These are phyloP conservation scores for Penicillium samsonianum DNA, from an alignment of 495 filamentous ascomycete genomes.

Conservation along the genomic window DNA sequence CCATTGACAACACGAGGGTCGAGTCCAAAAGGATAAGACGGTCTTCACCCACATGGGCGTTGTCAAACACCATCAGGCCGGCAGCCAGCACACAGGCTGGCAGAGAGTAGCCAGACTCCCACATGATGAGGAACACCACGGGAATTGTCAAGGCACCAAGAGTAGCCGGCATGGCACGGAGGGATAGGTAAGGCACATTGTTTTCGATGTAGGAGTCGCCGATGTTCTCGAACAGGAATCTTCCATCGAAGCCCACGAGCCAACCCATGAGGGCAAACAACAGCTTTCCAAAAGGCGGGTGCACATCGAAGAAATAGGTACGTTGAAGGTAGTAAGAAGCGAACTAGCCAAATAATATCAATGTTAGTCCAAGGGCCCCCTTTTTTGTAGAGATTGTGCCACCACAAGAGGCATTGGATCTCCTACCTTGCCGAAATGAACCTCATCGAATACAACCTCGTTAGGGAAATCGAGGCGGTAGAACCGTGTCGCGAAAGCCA, in stretches of 20 bases:
- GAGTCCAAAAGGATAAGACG: constrained; percentile 93
- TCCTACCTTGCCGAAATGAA: constrained; percentile 97
- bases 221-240: constrained; percentile 98
- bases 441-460: constrained; percentile 98
- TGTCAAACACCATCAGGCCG: constrained; percentile 90
- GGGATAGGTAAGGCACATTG: constrained; percentile 95
- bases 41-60: constrained; percentile 97
- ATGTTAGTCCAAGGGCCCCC: constrained; percentile 20
- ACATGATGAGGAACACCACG: constrained; percentile 97
- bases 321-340: constrained; percentile 95
- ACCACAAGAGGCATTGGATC: constrained; percentile 6
- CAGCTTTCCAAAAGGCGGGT: constrained; percentile 85
- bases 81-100: constrained; percentile 88
- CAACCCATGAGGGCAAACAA: constrained; percentile 86
- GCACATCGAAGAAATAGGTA: constrained; percentile 99
- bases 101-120: constrained; percentile 96
- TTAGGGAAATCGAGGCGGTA: constrained; percentile 93
- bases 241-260: constrained; percentile 91
- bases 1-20: constrained; percentile 92
- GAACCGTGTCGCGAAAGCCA: constrained; percentile 91
- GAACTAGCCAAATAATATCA: constrained; percentile 57
- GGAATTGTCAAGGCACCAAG: constrained; percentile 91
- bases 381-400: constrained; percentile 13
- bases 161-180: constrained; percentile 88
- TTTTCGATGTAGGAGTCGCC: constrained; percentile 97